Base-by-base conservation (phyloP, 352 stramenopile species). In the Phytophthora hibernalis region DNA sequence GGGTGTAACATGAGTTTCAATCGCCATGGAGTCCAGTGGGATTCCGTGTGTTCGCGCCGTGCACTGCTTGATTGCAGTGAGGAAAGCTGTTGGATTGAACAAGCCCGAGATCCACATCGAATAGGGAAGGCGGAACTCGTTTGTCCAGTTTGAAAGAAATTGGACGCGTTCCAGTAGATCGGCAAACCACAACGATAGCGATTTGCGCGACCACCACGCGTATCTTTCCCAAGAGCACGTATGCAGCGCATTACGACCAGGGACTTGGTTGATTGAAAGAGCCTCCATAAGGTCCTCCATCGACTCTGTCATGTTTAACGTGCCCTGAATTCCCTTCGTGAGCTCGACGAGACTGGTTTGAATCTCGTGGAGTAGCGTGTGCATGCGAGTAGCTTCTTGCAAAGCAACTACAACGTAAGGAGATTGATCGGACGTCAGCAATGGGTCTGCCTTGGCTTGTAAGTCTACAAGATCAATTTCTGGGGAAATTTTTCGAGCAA, bases 1-100 rank as follows among this genome's bases (percentile, higher is more conserved):
- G 1, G 79, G 95, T 20, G 91, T 97, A 10, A 98, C 75, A 61
- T 99, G 92, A n/a, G 95, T 98, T 66, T 98, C 95, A 38, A 97
- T 97, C 10, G 89, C 94, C 83, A 98, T 97, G 12, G 95, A 83
- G 59, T 99, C 94, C 24, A 99, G 76, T 38, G 96, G 85, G 35
- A 96, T 79, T 11, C 82, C 81, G 38, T 96, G 92, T 1, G 70
- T 84, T 26, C 96, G 90, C 9, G 96, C 93, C 0, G 89, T 98
- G 26, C 82, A 82, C 54, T 95, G 85, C 54, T 94, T 95, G 67
- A 96, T 91, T 8, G 88, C 88, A 4, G 88, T 96, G 37, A 95
- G 76, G 52, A 95, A 93, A n/a, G 88, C 85, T 9, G 83, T 85
- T 9, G 88, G 87, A 40, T 95, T 95, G 66, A 95, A 95, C 3